These are phyloP conservation scores for Penstemon eatonii DNA, from an alignment of 257 asterid species.

Conservation along the genomic window DNA sequence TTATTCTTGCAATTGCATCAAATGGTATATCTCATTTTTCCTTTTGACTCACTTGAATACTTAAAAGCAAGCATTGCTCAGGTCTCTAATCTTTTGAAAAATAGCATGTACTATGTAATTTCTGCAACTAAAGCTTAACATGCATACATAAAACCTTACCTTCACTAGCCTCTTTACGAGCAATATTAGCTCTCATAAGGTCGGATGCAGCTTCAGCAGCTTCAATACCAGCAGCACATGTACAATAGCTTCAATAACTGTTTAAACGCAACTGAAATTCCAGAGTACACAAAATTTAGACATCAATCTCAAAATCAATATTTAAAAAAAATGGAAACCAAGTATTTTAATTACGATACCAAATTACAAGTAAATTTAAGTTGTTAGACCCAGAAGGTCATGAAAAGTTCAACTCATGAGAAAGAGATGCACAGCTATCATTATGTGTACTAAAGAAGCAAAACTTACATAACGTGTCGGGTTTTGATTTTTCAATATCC, in stretches of 20 bases:
- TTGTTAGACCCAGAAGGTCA: conserved; percentile 22
- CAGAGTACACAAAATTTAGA: no score
- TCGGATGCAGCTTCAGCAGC: conserved; percentile 91
- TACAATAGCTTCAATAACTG: conserved; percentile 58
- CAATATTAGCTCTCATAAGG: conserved; percentile 91
- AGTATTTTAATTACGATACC: no score
- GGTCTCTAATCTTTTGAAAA: no score
- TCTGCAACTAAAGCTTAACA: no score
- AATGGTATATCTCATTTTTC: no score
- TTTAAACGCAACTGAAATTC: no score
- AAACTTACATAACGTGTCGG: conserved; percentile 72
- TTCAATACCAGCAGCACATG: conserved; percentile 93
- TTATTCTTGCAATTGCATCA: no score
- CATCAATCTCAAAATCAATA: no score
- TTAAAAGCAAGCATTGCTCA: no score
- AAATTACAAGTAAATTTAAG: background rate
- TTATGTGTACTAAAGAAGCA: conserved; percentile 16
- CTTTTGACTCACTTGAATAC: no score
- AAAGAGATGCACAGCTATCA: conserved; percentile 11
- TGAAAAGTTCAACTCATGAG: conserved; percentile 12
- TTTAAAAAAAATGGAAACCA: no score
- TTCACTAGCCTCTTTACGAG: conserved; percentile 85
- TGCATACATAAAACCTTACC: conserved; percentile 39
- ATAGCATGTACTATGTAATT: no score
- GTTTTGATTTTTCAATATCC: conserved; percentile 60